Evolutionary conservation across 345 rosid species (phyloP).

Genomic region (Eucalyptus leucophloia): DNA sequence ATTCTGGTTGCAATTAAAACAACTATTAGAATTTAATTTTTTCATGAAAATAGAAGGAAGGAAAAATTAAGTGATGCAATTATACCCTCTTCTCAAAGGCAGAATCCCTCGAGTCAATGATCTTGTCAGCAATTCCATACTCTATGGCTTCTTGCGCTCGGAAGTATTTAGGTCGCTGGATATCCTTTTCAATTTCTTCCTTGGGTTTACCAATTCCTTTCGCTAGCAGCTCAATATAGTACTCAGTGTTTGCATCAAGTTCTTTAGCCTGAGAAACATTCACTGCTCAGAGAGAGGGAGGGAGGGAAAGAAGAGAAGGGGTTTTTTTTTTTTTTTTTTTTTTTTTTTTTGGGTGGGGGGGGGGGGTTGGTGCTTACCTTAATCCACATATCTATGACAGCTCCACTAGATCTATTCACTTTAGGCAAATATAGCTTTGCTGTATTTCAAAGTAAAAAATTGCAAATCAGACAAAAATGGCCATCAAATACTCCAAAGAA

Average conservation of each 20-base stretch:
- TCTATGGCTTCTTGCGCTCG: slow-evolving; percentile 65
- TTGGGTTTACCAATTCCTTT: slow-evolving; percentile 67
- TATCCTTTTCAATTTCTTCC: slow-evolving; percentile 67
- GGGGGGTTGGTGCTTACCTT: slow-evolving; percentile 21
- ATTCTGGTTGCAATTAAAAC: slow-evolving; percentile 25
- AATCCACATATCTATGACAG: slow-evolving; percentile 79
- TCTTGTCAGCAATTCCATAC: slow-evolving; percentile 84
- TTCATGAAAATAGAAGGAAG: neutral
- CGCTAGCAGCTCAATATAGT: slow-evolving; percentile 58
- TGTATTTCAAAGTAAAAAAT: slow-evolving; percentile 14
- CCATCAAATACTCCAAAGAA: neutral
- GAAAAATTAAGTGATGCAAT: neutral
- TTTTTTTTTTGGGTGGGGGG: neutral
- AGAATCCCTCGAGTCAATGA: slow-evolving; percentile 36
- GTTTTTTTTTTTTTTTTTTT: accelerated
- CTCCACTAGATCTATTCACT: slow-evolving; percentile 67
- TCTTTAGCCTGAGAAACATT: slow-evolving; percentile 52
- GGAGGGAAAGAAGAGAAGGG: neutral
- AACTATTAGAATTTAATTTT: neutral
- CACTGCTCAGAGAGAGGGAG: neutral
- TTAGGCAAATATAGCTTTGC: slow-evolving; percentile 73
- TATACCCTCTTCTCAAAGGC: slow-evolving; percentile 42
- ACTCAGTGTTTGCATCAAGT: slow-evolving; percentile 57
- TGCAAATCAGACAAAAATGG: neutral
- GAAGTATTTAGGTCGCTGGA: slow-evolving; percentile 61